Evolutionary conservation across 75 land plant species (phyloP).

Genomic region (Picea glauca): DNA sequence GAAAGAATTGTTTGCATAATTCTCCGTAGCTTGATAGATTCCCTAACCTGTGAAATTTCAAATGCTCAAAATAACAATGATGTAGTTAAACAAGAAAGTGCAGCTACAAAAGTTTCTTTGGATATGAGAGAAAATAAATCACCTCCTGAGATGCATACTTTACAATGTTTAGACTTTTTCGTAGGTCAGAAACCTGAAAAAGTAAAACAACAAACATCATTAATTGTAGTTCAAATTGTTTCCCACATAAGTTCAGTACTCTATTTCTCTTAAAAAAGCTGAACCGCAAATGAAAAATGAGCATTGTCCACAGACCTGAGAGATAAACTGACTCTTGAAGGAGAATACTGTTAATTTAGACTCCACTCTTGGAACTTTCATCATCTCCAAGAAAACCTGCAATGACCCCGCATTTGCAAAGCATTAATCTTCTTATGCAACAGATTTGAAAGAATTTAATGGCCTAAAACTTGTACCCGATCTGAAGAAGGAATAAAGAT

Average conservation of each 20-base stretch:
- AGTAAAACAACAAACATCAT: neutral
- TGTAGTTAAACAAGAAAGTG: neutral
- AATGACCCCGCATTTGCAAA: constrained; percentile 13
- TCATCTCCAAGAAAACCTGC: constrained; percentile 90
- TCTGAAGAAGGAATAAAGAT: neutral
- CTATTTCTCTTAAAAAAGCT: neutral
- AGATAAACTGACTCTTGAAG: constrained; percentile 80
- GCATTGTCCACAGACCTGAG: constrained; percentile 48
- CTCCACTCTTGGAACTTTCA: constrained; percentile 94
- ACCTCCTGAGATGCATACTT: constrained; percentile 85
- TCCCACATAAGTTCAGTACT: neutral
- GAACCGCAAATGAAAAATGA: neutral
- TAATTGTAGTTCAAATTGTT: neutral
- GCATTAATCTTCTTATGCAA: neutral
- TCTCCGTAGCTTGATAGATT: constrained; percentile 76
- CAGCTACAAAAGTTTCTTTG: neutral
- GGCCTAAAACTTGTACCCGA: neutral
- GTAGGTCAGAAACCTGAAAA: constrained; percentile 69
- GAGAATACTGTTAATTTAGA: constrained; percentile 88
- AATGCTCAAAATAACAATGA: constrained; percentile 10
- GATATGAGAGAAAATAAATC: neutral
- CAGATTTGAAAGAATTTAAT: neutral
- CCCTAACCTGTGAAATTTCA: constrained; percentile 51
- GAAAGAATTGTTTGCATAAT: constrained; percentile 89
- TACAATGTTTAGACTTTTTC: constrained; percentile 55